phyloP scores from a whole-genome alignment of 495 filamentous ascomycete species.

The Daldinia caldariorum region DNA sequence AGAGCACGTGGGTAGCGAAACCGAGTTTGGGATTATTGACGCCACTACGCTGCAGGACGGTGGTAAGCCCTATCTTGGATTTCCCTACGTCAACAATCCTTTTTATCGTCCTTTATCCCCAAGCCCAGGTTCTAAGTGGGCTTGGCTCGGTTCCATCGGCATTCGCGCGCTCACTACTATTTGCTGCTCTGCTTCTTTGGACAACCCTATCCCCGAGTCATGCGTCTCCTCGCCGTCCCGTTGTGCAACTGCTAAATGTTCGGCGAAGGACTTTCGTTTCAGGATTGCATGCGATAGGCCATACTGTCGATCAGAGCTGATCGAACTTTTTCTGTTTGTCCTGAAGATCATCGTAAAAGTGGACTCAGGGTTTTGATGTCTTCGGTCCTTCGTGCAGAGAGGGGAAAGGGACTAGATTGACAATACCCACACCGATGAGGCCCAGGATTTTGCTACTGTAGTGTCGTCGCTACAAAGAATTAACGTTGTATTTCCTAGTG shows the following conservation, averaged over 20 bases:
- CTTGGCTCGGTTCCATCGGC: slow-evolving; percentile 45
- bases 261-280: slow-evolving; percentile 30
- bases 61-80: slow-evolving; percentile 43
- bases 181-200: slow-evolving; percentile 5
- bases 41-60: slow-evolving; percentile 31
- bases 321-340: slow-evolving; percentile 34
- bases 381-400: slow-evolving; percentile 23
- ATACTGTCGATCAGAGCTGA: slow-evolving; percentile 35
- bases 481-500: slow-evolving; percentile 41
- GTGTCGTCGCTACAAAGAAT: slow-evolving; percentile 26
- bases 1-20: slow-evolving; percentile 58
- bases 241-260: slow-evolving; percentile 29
- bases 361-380: slow-evolving; percentile 29
- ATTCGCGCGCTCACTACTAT: slow-evolving; percentile 29
- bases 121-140: slow-evolving; percentile 15
- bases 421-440: slow-evolving; percentile 34
- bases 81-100: slow-evolving; percentile 39
- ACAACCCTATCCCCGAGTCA: slow-evolving; percentile 11
- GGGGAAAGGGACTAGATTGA: slow-evolving; percentile 16
- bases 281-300: slow-evolving; percentile 36
- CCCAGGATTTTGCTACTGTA: slow-evolving; percentile 31
- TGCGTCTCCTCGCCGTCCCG: slow-evolving; percentile 19
- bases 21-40: slow-evolving; percentile 42
- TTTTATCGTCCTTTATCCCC: slow-evolving; percentile 8
- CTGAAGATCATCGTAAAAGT: slow-evolving; percentile 39